Base-by-base conservation (phyloP, 192 early-diverging fungal species). In the Funneliformis geosporum region DNA sequence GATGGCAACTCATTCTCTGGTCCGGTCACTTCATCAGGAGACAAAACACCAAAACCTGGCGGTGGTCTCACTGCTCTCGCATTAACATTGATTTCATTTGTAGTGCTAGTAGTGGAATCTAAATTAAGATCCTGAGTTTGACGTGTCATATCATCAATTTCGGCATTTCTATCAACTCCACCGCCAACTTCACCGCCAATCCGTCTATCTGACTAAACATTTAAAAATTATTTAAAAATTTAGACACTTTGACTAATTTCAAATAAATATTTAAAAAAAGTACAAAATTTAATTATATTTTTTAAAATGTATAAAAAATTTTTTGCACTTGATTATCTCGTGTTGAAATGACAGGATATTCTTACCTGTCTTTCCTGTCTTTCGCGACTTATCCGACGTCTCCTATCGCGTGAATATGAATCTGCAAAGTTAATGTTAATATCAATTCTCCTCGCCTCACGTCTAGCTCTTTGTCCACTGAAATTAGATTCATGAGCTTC, bases 391-490 rank as follows among this genome's bases (percentile, higher is more conserved):
- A 78, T 75, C 40, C 25, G 60, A 33, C 47, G 59, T 27, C 60
- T 60, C 75, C 76, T 79, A 25, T n/a, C 27, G 14, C 80, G 23
- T 46, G 76, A 42, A 16, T 28, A 73, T 42, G 67, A 61, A 50
- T 47, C 23, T 14, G 60, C 64, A 64, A 84, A 85, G 10, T 33
- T n/a, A 69, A 14, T n/a, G 18, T 78, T 60, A 74, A 82, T 23
- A n/a, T 82, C 82, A 0, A 87, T 85, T 44, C 80, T 79, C 40
- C 86, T 78, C 55, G 82, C 78, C 55, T 86, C 81, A 6, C 81
- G 81, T 33, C 74, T 82, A 5, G 83, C 85, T 62, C 83, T 81
- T 60, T 81, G 85, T 8, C 80, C 72, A 14, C 65, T 74, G 10
- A 81, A 28, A 21, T 65, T 60, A 10, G 82, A 78, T n/a, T 84